Base-by-base conservation (phyloP, 495 filamentous ascomycete species). In the Aspergillus asperescens region DNA sequence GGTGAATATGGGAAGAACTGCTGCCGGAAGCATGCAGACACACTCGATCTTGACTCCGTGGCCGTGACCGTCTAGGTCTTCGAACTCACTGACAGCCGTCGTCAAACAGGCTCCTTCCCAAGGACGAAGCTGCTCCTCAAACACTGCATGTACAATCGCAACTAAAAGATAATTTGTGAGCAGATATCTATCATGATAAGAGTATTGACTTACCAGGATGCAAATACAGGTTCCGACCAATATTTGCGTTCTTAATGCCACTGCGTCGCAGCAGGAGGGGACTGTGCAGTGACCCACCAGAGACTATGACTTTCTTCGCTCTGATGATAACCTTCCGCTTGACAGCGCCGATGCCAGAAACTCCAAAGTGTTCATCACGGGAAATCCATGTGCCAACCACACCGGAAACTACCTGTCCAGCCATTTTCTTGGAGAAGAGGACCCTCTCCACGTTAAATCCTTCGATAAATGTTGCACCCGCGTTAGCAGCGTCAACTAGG, bases 61-160 rank as follows among this genome's bases (percentile, higher is more conserved):
- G 24, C 89, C 88, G 18, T 85, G 71, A 23, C 80, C 80, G 62
- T 95, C 90, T 0, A 90, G 78, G 56, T 96, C 84, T 56, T 95
- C 88, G 51, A 90, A 89, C 39, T 85, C 82, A 29, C 78, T 81
- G 54, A 85, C 82, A 1, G 92, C 81, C 4, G 80, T 77, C 0
- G 91, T 97, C 48, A 97, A 76, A 34, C 87, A 84, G 2, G 74
- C 62, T 56, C 85, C 89, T 76, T 94, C 89, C 89, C 89, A 94
- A 0, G 86, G 86, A 22, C 76, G 77, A 10, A 81, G 68, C 20
- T 84, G 81, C 28, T 90, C 72, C 5, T 84, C 76, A 57, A 82
- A 90, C 10, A 83, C 69, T 12, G 78, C 88, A 2, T 69, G 74
- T 18, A 84, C 59, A 5, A 83, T 58, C 35, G 76, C 73, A 5